Evolutionary conservation across 768 basidiomycete genomes (phyloP), one percentile per base, ranked within the genome.

Genomic region (Tulasnella sp.): DNA sequence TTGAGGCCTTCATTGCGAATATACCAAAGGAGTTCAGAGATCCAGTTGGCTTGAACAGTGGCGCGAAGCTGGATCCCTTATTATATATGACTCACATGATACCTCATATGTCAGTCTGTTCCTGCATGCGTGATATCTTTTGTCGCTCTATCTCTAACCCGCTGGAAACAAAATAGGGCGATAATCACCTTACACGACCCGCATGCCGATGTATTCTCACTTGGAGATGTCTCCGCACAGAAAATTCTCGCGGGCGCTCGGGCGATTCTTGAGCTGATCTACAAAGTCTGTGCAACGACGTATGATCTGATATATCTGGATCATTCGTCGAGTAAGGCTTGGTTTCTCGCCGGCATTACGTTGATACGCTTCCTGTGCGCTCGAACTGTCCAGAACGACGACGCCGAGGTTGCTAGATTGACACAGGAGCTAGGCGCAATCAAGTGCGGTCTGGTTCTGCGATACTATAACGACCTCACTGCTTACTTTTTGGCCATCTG

Each of bases 1-100:
- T 62, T 15, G n/a, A 25, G 10, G 27, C 21, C 7, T 62, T 62
- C 50, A 43, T 44, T 5, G 5, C 22, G 30, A 62, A 60, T 34
- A 29, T 62, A 4, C 62, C 62, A 27, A 52, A 11, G 42, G 62
- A 61, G 19, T 62, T 30, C 34, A 49, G 24, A 30, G 42, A 59
- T 41, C n/a, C 59, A 4, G 38, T 46, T 41, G 30, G 62, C 9
- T 12, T 84, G 24, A 42, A 34, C 34, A 66, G 67, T 12, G 67
- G 66, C 1, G 72, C 72, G 22, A 62, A 70, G 11, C 72, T 85
- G 15, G 78, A 80, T 49, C 73, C 76, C 49, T 78, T 83, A 59
- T 70, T 85, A 41, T 84, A 80, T 58, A 66, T 69, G 24, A 67
- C 70, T 3, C 66, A 69, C 57, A 51, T 71, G 12, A 65, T 70